Conservation (phyloP, 192 early-diverging fungal species). For the Coemansia sp. region DNA sequence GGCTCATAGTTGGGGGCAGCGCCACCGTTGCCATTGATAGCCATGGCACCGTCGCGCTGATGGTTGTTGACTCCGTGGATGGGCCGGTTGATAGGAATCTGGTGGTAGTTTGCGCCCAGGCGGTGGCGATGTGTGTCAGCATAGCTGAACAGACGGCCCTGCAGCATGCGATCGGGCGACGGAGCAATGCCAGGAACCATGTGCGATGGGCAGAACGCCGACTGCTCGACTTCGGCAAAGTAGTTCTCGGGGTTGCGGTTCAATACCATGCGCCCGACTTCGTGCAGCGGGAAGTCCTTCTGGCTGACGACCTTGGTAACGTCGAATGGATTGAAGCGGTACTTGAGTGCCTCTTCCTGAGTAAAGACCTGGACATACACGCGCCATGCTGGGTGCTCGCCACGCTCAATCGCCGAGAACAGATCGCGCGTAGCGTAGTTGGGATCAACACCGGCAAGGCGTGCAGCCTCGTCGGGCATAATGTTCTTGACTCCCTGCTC, state of each 20-base stretch:
- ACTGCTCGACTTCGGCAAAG: constrained; percentile 86
- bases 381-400: constrained; percentile 73
- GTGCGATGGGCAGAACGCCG: constrained; percentile 77
- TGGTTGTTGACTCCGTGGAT: constrained; percentile 66
- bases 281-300: constrained; percentile 75
- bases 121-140: constrained; percentile 87
- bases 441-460: constrained; percentile 66
- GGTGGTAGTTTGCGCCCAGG: constrained; percentile 77
- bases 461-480: constrained; percentile 63
- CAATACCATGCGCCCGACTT: constrained; percentile 77
- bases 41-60: constrained; percentile 77
- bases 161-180: constrained; percentile 80
- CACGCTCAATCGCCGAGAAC: constrained; percentile 71
- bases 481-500: constrained; percentile 80
- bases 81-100: constrained; percentile 85
- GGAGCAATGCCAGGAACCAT: constrained; percentile 84
- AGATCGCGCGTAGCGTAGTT: constrained; percentile 80
- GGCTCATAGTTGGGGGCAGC: constrained; percentile 74
- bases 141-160: constrained; percentile 85
- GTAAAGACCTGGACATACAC: constrained; percentile 77
- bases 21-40: constrained; percentile 66
- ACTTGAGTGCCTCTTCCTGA: constrained; percentile 71
- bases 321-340: constrained; percentile 79
- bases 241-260: constrained; percentile 86
- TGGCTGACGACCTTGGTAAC: constrained; percentile 85